phyloP scores from a whole-genome alignment of 2,329 filamentous ascomycete genomes.

The Neonectria hederae region DNA sequence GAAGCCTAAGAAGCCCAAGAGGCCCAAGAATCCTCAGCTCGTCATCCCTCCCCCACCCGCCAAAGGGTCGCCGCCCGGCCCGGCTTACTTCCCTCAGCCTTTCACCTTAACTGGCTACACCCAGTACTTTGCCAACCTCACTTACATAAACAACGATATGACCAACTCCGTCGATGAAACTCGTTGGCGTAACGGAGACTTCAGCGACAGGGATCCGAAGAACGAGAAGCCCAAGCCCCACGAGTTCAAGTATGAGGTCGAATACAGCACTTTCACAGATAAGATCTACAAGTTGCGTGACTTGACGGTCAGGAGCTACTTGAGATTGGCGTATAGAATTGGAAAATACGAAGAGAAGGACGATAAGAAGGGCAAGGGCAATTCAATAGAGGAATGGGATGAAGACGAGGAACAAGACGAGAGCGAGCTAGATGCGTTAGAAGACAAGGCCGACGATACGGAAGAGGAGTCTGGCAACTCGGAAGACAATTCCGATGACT shows the following conservation, averaged over 20 bases:
- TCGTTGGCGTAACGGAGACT: constrained; percentile 72
- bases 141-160: constrained; percentile 81
- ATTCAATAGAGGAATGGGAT: constrained; percentile 27
- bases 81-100: constrained; percentile 87
- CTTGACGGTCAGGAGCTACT: constrained; percentile 82
- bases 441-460: constrained; percentile 41
- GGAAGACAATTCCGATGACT: constrained; percentile 31
- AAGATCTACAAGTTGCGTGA: constrained; percentile 79
- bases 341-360: constrained; percentile 52
- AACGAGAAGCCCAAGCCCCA: constrained; percentile 65
- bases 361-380: constrained; percentile 35
- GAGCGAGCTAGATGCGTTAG: constrained; percentile 42
- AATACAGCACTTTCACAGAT: constrained; percentile 87
- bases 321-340: constrained; percentile 83
- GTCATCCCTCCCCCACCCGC: constrained; percentile 77
- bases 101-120: constrained; percentile 82
- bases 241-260: constrained; percentile 78
- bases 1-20: constrained; percentile 60
- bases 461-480: constrained; percentile 41
- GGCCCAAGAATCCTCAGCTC: constrained; percentile 68
- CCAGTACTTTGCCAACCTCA: constrained; percentile 96
- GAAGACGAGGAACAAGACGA: constrained; percentile 34
- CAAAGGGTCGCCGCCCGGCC: constrained; percentile 78
- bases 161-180: constrained; percentile 46
- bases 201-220: constrained; percentile 64